Evolutionary conservation across 164 flowering plant species (phyloP), one percentile per base, ranked within the genome.

Genomic region (Liriodendron chinense): DNA sequence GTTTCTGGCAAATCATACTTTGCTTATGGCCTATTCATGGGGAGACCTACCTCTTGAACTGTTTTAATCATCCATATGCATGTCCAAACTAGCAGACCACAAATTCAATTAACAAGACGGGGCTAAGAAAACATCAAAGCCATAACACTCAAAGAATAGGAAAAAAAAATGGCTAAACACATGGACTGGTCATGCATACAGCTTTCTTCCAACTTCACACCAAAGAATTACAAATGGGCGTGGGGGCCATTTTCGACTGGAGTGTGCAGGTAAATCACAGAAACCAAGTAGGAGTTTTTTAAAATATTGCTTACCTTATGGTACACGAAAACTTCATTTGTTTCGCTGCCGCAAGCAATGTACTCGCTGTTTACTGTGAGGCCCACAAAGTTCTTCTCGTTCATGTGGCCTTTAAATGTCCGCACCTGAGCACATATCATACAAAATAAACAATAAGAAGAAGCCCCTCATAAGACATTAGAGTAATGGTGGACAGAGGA

Each of bases 301-400:
- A 20, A 16, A 67, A 67, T 3, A 5, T 34, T 49, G 9, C 82
- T 72, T 24, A 94, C 99, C 98, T 96, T 96, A 74, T 96, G 99
- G 83, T 96, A 96, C 48, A 90, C 98, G 76, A 82, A 93, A 7
- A 92, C 96, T 83, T 96, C 99, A 74, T 96, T 96, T 79, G 98
- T 88, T 82, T 96, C 99, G 64, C 99, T 96, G 74, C 99, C 99
- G 78, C 98, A 96, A 61, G 98, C 93, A 72, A 96, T 82, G 83
- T 94, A 94, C 77, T 94, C 98, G 21, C 86, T 85, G 75, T 92
- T 96, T 28, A 91, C 99, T 0, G 97, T 73, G 34, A 96, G 89
- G 74, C 98, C 99, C 34, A 96, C 98, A 75, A 94, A 92, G 79
- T 96, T 94, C 86, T 96, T 96, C 89, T 96, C 98, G 76, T 96